Conservation (phyloP, 2,329 filamentous ascomycete genomes). For the Fusarium xyrophilum region DNA sequence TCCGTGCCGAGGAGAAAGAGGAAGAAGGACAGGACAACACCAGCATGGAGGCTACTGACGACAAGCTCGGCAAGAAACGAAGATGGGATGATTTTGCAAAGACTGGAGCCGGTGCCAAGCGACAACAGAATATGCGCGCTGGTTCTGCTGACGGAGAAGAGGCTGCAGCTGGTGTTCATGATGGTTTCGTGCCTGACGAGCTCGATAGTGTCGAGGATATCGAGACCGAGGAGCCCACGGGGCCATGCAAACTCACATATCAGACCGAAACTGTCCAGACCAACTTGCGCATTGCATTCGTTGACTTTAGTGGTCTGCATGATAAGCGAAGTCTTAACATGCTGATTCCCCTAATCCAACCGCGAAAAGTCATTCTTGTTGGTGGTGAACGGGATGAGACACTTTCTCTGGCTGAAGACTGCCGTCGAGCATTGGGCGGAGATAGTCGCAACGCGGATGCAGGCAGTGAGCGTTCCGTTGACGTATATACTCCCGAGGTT, state of each 20-base stretch:
- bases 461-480: conserved; percentile 59
- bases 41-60: conserved; percentile 55
- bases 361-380: conserved; percentile 92
- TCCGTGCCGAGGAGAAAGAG: conserved; percentile 90
- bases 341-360: conserved; percentile 91
- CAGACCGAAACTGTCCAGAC: conserved; percentile 69
- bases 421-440: conserved; percentile 66
- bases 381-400: conserved; percentile 84
- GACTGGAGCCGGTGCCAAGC: conserved; percentile 57
- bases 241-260: conserved; percentile 78
- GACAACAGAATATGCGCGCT: conserved; percentile 57
- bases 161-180: conserved; percentile 44
- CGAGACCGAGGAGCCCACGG: conserved; percentile 58
- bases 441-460: conserved; percentile 29
- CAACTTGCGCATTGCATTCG: conserved; percentile 79
- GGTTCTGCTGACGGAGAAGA: conserved; percentile 55
- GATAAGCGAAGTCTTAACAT: conserved; percentile 94
- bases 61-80: conserved; percentile 85
- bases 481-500: conserved; percentile 83
- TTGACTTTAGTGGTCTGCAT: conserved; percentile 92
- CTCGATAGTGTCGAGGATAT: conserved; percentile 65
- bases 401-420: conserved; percentile 77
- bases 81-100: conserved; percentile 81
- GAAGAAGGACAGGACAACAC: conserved; percentile 67
- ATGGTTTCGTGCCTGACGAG: conserved; percentile 59